phyloP scores from a whole-genome alignment of 305 asterid genomes.

The Solanum hybrid region DNA sequence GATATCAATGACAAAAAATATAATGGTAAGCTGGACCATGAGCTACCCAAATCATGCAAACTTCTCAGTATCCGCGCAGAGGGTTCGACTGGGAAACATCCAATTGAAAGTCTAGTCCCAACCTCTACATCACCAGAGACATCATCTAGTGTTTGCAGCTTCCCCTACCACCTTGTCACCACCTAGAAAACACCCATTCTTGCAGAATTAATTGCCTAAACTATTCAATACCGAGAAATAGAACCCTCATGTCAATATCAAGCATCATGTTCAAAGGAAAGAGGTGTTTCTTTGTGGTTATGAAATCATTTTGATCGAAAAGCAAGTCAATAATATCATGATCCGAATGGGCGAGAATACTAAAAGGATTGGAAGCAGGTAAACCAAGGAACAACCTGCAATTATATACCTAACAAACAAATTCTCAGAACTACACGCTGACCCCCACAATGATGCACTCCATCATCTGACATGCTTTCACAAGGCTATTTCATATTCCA shows the following conservation, averaged over 20 bases:
- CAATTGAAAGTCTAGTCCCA: neutral
- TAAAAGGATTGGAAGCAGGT: neutral
- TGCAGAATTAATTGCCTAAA: neutral
- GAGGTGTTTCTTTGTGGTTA: neutral
- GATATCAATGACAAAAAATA: slow-evolving; percentile 10
- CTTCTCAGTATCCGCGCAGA: neutral
- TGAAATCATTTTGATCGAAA: neutral
- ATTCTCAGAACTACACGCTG: neutral
- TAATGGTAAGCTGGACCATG: slow-evolving; percentile 5
- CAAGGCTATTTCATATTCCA: neutral
- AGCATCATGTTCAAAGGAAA: neutral
- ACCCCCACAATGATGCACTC: neutral
- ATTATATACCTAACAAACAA: neutral
- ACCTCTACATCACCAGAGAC: neutral
- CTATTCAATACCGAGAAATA: neutral
- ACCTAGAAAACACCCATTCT: neutral
- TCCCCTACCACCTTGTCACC: neutral
- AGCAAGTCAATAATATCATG: neutral
- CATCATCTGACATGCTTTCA: neutral
- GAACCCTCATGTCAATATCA: neutral
- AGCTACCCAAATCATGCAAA: neutral
- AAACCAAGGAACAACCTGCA: neutral
- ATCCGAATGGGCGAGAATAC: neutral
- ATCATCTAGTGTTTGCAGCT: neutral
- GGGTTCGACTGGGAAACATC: neutral